These are phyloP conservation scores for Sporothrix luriei DNA, from an alignment of 2,329 filamentous ascomycete genomes.

Conservation along the genomic window DNA sequence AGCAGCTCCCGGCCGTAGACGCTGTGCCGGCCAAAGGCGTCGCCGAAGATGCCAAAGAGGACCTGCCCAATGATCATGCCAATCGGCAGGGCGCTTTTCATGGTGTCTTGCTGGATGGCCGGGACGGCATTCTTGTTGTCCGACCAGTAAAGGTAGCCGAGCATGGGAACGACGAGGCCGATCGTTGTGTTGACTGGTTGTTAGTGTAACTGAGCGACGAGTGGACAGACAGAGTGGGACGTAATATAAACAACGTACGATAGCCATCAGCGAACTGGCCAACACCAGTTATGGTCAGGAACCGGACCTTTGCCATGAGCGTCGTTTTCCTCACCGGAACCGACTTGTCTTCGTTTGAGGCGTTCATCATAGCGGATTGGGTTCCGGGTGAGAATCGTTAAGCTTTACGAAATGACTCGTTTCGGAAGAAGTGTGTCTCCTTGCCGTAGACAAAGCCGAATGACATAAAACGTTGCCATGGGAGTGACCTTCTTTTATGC, in stretches of 20 bases:
- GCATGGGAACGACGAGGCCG: constrained; percentile 25
- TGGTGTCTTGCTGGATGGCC: constrained; percentile 59
- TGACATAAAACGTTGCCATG: no score
- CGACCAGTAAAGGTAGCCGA: constrained; percentile 26
- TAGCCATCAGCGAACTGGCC: constrained; percentile 12
- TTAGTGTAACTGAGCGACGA: background rate
- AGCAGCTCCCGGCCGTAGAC: background rate
- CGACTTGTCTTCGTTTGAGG: background rate
- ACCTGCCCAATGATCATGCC: constrained; percentile 67
- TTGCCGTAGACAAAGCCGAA: background rate
- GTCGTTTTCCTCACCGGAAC: background rate
- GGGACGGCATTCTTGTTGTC: constrained; percentile 48
- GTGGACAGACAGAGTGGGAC: no score
- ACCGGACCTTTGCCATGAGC: constrained; percentile 2
- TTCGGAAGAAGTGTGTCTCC: background rate
- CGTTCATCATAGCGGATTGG: background rate
- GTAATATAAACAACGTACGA: background rate
- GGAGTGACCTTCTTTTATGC: background rate
- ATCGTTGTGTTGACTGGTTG: constrained; percentile 6
- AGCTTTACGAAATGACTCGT: background rate
- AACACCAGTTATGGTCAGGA: background rate
- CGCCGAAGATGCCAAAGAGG: constrained; percentile 64
- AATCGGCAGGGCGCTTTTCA: constrained; percentile 66
- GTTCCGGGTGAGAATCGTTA: no score
- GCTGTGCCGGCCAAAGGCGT: constrained; percentile 58